Conservation (phyloP, 495 filamentous ascomycete genomes). For the Trichodelitschia bisporula region DNA sequence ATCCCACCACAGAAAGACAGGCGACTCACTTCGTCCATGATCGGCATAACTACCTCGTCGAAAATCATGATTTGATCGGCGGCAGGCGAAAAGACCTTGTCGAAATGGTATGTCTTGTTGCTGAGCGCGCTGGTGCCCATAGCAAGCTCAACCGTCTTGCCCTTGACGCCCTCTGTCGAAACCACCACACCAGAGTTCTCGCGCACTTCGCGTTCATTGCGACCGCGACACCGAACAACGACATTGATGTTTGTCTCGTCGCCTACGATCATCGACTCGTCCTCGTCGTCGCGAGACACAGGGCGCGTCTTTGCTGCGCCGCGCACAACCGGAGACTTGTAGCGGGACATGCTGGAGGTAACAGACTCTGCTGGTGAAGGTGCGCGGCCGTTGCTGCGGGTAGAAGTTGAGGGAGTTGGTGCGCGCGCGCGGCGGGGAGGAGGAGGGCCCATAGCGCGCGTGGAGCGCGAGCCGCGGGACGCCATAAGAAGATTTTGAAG, state of each 20-base stretch:
- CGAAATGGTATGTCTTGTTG: constrained; percentile 92
- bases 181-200: constrained; percentile 89
- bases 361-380: too few species aligned
- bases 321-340: too few species aligned
- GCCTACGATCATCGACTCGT: too few species aligned
- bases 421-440: too few species aligned
- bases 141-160: constrained; percentile 57
- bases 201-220: constrained; percentile 71
- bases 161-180: constrained; percentile 62
- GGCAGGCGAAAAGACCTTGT: constrained; percentile 88
- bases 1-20: constrained; percentile 73
- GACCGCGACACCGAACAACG: constrained; percentile 78
- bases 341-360: too few species aligned
- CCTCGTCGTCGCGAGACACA: too few species aligned
- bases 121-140: constrained; percentile 83
- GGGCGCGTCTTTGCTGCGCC: too few species aligned
- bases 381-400: too few species aligned
- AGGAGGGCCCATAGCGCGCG: too few species aligned
- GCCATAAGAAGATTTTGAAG: too few species aligned
- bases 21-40: constrained; percentile 64
- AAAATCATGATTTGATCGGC: constrained; percentile 84
- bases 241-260: constrained; percentile 94
- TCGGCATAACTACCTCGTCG: constrained; percentile 78
- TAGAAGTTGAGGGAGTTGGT: too few species aligned
- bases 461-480: too few species aligned